Base-by-base conservation (phyloP, 371 early-diverging fungal genomes). In the Actinomortierella wolfii region DNA sequence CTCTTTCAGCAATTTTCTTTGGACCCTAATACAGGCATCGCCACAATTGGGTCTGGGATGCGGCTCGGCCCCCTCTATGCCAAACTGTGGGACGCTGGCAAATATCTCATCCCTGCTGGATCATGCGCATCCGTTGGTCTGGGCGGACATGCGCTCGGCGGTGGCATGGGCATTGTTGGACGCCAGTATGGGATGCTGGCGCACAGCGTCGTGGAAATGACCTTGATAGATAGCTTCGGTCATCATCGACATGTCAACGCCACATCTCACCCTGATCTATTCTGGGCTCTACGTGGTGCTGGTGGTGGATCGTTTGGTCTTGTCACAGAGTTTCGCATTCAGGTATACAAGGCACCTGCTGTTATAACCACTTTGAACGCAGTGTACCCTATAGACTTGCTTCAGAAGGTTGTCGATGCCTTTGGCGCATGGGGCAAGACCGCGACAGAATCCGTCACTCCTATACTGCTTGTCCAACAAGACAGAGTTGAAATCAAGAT, bases 221-320 rank as follows among this genome's bases (percentile, higher is more conserved):
- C 44, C 54, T 7, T 84, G 1, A 81, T 83, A 9, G 56, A 66
- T 13, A 68, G 76, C 41, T 57, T 68, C 23, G 85, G 85, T 2
- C 52, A 68, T 8, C 46, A 79, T 14, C 48, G 54, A 34, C 34
- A 34, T 53, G 79, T 74, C 23, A 67, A 48, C 50, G 50, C 65
- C 7, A 59, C 51, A 3, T 46, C 65, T n/a, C 70, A 84, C 39
- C 2, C 57, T 8, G 66, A 66, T 15, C 41, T 66, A 26, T 66
- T 59, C 41, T 58, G 59, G 43, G 66, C 59, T 2, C 6, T 66
- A 25, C 40, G 66, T 9, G 66, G 66, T 7, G 66, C 52, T 14
- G 66, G 66, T 11, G 57, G 57, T 21, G 42, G 57, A 24, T 52
- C 42, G 11, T 65, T 29, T 29, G 66, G 66, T 15, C 55, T 65